Base-by-base conservation (phyloP, 768 basidiomycete genomes). In the Phylloporus sp. region DNA sequence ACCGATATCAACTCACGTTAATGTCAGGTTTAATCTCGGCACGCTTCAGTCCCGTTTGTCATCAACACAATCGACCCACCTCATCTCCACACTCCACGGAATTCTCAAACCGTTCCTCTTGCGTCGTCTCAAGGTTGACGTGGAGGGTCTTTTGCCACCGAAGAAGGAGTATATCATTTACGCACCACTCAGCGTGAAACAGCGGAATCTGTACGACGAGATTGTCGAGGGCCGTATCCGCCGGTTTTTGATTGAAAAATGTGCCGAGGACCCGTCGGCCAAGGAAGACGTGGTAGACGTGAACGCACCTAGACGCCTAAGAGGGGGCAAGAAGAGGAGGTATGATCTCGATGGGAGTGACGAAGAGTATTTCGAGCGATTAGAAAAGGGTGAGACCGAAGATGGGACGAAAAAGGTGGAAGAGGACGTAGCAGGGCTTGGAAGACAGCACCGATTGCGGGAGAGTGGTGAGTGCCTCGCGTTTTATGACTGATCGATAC, bases 51-150 rank as follows among this genome's bases (percentile, higher is more conserved):
- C 76, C 4, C 70, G 74, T 11, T 69, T 91, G 15, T 78, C 80
- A 3, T 73, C 77, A 5, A 76, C 78, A 16, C 81, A 84, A 32
- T 82, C 85, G 1, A 70, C 79, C 0, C 75, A 81, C 35, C 78
- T 95, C 58, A 86, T 97, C 53, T 76, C 80, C 26, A 80, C 87
- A 0, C 80, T 97, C 0, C 94, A 97, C 66, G 81, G 82, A 2
- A 95, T 99, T 61, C 81, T 99, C 44, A 93, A 94, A 59, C 97
- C 97, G 2, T 99, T 98, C 77, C 79, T 98, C 26, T 77, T 98
- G 0, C 84, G 97, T 11, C 82, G 97, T 11, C 77, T 97, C 50
- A 98, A 98, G 69, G 83, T 75, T 6, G 97, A 99, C 59, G 95
- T 98, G 9, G 80, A 81, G 53, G 78, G 80, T 49, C 64, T 78